A percentile compares a stretch with the other conserved stretches of the same genome.
Evolutionary conservation across 2,329 filamentous ascomycete species (phyloP).

Genomic region (Paecilomyces variotii): DNA sequence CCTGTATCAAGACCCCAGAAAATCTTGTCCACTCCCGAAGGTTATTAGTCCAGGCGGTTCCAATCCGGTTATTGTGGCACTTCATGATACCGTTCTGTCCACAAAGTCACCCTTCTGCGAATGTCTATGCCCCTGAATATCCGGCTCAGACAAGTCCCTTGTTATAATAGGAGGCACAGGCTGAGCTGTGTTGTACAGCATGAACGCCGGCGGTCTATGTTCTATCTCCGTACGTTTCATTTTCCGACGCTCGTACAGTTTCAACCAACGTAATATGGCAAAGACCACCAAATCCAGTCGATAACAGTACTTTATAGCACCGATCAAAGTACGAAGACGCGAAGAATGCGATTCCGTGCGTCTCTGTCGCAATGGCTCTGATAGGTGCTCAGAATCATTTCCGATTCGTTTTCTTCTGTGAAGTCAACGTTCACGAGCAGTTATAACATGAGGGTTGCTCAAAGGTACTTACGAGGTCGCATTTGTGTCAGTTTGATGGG

Average conservation of each 20-base stretch:
- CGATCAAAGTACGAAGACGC: neutral
- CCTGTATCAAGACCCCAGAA: no score
- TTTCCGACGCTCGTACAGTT: neutral
- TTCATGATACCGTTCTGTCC: neutral
- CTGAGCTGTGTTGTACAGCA: neutral
- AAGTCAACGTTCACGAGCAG: neutral
- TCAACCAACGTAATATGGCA: neutral
- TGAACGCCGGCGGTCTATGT: neutral
- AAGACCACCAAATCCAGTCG: neutral
- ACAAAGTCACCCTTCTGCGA: neutral
- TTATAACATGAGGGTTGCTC: neutral
- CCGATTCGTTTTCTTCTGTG: neutral
- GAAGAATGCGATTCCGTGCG: neutral
- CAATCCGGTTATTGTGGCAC: neutral
- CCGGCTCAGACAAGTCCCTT: neutral
- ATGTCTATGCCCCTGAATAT: neutral
- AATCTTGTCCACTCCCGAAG: no score
- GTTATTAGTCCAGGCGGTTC: neutral
- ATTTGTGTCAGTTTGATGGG: neutral
- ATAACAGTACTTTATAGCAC: neutral
- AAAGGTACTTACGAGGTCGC: neutral
- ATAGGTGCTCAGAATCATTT: neutral
- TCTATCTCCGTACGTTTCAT: neutral
- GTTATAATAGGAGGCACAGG: neutral
- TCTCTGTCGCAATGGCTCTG: neutral